A percentile compares a stretch with the other conserved stretches of the same genome.
phyloP scores from a whole-genome alignment of 1,139 yeast species.

The Suhomyces anneliseae region DNA sequence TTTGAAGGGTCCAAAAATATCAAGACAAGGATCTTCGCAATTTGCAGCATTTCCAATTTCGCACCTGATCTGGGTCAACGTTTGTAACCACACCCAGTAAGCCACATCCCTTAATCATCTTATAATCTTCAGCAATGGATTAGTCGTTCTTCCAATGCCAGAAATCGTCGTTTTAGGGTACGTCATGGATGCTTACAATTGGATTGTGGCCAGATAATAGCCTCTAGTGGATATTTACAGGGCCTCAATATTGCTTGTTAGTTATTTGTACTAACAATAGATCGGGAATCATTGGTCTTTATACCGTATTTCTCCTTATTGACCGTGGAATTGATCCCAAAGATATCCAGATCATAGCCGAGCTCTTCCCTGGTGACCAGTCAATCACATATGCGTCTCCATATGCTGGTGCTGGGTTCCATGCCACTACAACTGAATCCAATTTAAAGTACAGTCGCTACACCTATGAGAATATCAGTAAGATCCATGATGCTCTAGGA shows the following conservation, averaged over 20 bases:
- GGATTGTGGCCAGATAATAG: too few relatives aligned
- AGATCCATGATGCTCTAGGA: constrained; percentile 12
- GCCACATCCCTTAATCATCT: neutral
- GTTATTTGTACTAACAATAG: constrained; percentile 5
- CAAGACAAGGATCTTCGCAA: too few relatives aligned
- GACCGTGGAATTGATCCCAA: constrained; percentile 17
- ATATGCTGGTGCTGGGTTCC: constrained; percentile 24
- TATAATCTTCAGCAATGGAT: too few relatives aligned
- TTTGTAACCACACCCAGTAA: neutral
- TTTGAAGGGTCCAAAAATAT: too few relatives aligned
- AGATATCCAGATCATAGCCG: constrained; percentile 18
- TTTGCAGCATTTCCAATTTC: neutral
- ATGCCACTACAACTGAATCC: constrained; percentile 11
- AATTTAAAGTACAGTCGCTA: constrained; percentile 12
- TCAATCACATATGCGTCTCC: constrained; percentile 25
- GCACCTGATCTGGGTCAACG: neutral
- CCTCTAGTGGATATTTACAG: neutral
- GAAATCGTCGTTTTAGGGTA: constrained; percentile 5
- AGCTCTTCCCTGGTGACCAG: constrained; percentile 25
- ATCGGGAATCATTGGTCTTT: constrained; percentile 28
- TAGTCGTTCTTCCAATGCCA: neutral
- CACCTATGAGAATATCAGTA: constrained; percentile 18
- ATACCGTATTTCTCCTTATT: constrained; percentile 23
- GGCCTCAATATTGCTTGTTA: too few relatives aligned
- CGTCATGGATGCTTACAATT: neutral